Percentiles rank a stretch among this genome's conserved stretches.
Evolutionary conservation across 345 rosid species (phyloP).

Genomic region (Lepidium aucheri): DNA sequence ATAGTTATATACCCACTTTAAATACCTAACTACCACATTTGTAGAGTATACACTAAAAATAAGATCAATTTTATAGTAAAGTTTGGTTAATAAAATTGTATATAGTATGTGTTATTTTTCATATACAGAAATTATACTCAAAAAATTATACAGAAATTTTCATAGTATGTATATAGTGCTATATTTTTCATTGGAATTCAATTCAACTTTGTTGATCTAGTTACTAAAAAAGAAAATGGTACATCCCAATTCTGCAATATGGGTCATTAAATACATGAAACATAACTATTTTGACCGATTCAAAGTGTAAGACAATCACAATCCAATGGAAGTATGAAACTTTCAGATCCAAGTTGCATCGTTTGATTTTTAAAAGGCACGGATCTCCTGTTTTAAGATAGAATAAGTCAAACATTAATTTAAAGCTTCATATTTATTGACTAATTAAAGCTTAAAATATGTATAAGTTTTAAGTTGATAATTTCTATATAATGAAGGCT

Average conservation of each 20-base stretch:
- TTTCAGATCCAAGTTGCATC: conserved; percentile 18
- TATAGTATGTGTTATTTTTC: neutral
- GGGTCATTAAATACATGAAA: neutral
- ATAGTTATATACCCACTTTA: neutral
- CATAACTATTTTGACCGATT: conserved; percentile 10
- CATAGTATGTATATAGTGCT: neutral
- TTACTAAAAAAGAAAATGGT: too few species aligned
- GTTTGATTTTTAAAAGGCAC: conserved; percentile 8
- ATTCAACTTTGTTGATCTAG: too few species aligned
- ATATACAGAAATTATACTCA: neutral
- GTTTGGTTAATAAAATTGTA: neutral
- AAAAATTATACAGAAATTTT: neutral
- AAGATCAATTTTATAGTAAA: neutral
- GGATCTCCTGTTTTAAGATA: conserved; percentile 14
- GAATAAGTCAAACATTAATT: conserved; percentile 21
- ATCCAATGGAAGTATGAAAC: conserved; percentile 4
- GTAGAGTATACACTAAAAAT: neutral
- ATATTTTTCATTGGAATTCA: too few species aligned
- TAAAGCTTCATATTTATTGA: conserved; percentile 4
- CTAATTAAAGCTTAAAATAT: neutral
- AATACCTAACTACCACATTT: neutral
- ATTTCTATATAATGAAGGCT: too few species aligned
- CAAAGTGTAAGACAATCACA: conserved; percentile 8
- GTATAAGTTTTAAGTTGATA: neutral
- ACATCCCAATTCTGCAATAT: too few species aligned